A percentile compares a stretch with the other conserved stretches of the same genome.
These are phyloP conservation scores for Emergomyces pasteurianus DNA, from an alignment of 2,329 filamentous ascomycete genomes.

Conservation along the genomic window DNA sequence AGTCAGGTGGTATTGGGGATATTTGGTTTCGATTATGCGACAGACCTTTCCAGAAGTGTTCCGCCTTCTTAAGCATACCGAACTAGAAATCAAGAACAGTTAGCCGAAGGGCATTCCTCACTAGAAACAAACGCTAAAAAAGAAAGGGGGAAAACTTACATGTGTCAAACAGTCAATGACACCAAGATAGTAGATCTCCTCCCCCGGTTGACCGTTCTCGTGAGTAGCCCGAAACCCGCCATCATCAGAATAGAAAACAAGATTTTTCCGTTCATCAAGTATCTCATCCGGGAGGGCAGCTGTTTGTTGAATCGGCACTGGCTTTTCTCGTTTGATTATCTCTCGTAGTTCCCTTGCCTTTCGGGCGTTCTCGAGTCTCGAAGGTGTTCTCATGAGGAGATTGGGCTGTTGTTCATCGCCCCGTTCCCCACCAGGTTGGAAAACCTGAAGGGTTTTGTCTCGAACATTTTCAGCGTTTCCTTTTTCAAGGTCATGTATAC, in stretches of 20 bases:
- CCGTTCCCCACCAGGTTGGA: conserved; percentile 70
- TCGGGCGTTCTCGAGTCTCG: conserved; percentile 79
- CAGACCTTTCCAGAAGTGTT: conserved; percentile 94
- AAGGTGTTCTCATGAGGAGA: conserved; percentile 76
- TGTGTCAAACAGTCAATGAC: conserved; percentile 98
- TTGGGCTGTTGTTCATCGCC: conserved; percentile 50
- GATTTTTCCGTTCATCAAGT: conserved; percentile 60
- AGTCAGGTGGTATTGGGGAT: conserved; percentile 77
- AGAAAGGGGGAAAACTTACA: conserved; percentile 44
- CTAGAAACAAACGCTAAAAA: not conserved
- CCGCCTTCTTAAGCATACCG: conserved; percentile 83
- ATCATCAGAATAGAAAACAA: conserved; percentile 87
- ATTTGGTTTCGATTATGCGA: conserved; percentile 75
- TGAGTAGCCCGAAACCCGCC: conserved; percentile 89
- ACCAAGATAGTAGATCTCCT: conserved; percentile 94
- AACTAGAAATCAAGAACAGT: conserved; percentile 47
- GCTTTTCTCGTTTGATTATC: conserved; percentile 84
- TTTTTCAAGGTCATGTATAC: conserved; percentile 78
- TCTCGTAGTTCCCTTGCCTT: conserved; percentile 85
- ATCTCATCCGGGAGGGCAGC: conserved; percentile 83
- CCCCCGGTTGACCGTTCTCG: conserved; percentile 69
- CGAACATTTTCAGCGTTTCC: conserved; percentile 92
- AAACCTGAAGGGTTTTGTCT: conserved; percentile 82
- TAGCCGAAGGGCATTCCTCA: not conserved
- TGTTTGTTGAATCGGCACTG: conserved; percentile 80